phyloP scores from a whole-genome alignment of 805 yeast species.

The Schwanniomyces sp. region DNA sequence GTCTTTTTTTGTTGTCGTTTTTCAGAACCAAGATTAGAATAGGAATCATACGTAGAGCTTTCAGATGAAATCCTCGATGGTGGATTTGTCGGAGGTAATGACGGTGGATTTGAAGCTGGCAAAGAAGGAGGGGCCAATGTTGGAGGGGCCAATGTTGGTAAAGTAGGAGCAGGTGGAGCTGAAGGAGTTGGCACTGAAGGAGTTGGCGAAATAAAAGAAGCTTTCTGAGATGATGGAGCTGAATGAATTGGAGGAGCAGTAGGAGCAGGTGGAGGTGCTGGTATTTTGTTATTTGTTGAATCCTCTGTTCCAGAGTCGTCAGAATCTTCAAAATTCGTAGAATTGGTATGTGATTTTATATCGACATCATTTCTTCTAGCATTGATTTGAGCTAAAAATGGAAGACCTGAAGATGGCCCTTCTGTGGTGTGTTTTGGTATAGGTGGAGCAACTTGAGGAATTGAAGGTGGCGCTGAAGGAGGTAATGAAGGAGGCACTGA shows the following conservation, averaged over 20 bases:
- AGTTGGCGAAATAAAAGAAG: conserved; percentile 24
- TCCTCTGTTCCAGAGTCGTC: background rate
- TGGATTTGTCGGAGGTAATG: conserved; percentile 22
- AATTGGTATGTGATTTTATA: conserved; percentile 30
- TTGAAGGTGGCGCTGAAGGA: conserved; percentile 15
- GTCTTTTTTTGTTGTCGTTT: conserved; percentile 18
- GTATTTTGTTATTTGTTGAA: background rate
- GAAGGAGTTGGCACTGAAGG: conserved; percentile 20
- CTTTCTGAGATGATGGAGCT: too few species aligned
- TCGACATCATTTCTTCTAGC: conserved; percentile 54
- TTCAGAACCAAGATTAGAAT: background rate
- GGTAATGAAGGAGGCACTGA: conserved; percentile 14
- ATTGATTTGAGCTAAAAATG: conserved; percentile 60
- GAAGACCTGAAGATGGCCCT: conserved; percentile 35
- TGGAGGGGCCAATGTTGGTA: conserved; percentile 25
- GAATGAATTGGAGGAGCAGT: background rate
- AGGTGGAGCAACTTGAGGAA: conserved; percentile 12
- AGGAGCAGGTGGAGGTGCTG: conserved; percentile 13
- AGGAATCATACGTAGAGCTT: background rate
- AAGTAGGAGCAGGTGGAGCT: conserved; percentile 28
- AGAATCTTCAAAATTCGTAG: background rate
- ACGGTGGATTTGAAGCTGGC: conserved; percentile 27
- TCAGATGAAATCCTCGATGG: background rate
- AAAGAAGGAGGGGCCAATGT: conserved; percentile 28
- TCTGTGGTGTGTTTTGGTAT: conserved; percentile 12